A percentile compares a stretch with the other conserved stretches of the same genome.
Evolutionary conservation across 2,329 filamentous ascomycete species (phyloP).

Genomic region (Alternaria sp.): DNA sequence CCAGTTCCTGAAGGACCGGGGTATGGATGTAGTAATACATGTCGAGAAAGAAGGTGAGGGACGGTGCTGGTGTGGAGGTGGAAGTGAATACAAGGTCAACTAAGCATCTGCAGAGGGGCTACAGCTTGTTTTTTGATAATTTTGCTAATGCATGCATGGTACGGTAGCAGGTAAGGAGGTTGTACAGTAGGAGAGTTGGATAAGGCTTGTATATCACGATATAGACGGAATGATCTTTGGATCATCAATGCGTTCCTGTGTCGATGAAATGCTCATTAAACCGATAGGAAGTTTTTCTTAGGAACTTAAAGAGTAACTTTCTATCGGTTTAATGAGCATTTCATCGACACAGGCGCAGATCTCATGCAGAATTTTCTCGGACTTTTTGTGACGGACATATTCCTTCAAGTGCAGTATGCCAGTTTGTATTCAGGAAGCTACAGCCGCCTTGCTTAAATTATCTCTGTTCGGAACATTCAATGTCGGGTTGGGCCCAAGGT

Average conservation of each 20-base stretch:
- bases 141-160: background rate
- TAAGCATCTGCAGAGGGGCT: background rate
- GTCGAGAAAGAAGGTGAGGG: conserved; percentile 83
- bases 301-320: too few relatives aligned
- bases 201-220: background rate
- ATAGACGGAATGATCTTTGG: background rate
- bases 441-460: background rate
- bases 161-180: background rate
- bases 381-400: background rate
- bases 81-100: conserved; percentile 23
- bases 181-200: background rate
- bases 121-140: background rate
- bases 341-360: background rate
- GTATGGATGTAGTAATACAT: conserved; percentile 84
- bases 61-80: conserved; percentile 67
- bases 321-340: background rate
- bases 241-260: background rate
- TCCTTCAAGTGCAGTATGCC: background rate
- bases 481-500: background rate
- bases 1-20: conserved; percentile 71
- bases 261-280: background rate
- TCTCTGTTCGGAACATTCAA: background rate
- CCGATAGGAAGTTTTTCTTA: too few relatives aligned
- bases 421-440: background rate
- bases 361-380: background rate